Base-by-base conservation (phyloP, 306 rosid species). In the Parietaria judaica region DNA sequence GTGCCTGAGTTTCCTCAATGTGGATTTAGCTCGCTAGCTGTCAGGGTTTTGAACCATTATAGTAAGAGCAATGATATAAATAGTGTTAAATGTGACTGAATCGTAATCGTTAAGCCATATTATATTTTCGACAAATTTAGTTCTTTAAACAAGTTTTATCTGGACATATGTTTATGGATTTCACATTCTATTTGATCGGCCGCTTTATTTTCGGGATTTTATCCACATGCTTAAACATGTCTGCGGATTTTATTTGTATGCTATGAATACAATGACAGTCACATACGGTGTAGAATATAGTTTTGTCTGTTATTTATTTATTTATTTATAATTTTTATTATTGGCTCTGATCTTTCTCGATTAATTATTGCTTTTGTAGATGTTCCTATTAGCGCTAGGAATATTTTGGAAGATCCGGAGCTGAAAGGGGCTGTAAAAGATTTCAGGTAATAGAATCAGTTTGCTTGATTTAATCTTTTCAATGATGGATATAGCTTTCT, bases 351-450 rank as follows among this genome's bases (percentile, higher is more conserved):
- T n/a, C 15, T 55, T 52, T 5, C 54, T 58, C 58, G 13, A 8
- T 55, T 31, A 60, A 54, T 34, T 35, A 13, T 52, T 64, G 17
- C 36, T 50, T 6, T 71, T 77, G 73, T 85, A 91, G 98, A 82
- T 78, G 89, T 80, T 72, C 96, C 98, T 63, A 31, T 91, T 70
- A 67, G 92, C 16, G 81, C 92, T 70, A 83, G 98, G 74, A 88
- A 88, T 71, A 88, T 91, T 72, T 77, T 88, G 86, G 95, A 83
- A 75, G 67, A 91, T 60, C 77, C 79, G 23, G 96, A 88, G 64
- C 84, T 91, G 74, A 87, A 88, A 88, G 74, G 17, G 81, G 96
- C 95, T 47, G 96, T 91, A 52, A 91, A 87, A 75, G 70, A 90
- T 61, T 82, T 76, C 78, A 87, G 98, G 96, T 87, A 71, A 66